Percentiles rank a stretch among this genome's conserved stretches.
phyloP scores from a whole-genome alignment of 495 filamentous ascomycete species.

The Cryomyces minteri region DNA sequence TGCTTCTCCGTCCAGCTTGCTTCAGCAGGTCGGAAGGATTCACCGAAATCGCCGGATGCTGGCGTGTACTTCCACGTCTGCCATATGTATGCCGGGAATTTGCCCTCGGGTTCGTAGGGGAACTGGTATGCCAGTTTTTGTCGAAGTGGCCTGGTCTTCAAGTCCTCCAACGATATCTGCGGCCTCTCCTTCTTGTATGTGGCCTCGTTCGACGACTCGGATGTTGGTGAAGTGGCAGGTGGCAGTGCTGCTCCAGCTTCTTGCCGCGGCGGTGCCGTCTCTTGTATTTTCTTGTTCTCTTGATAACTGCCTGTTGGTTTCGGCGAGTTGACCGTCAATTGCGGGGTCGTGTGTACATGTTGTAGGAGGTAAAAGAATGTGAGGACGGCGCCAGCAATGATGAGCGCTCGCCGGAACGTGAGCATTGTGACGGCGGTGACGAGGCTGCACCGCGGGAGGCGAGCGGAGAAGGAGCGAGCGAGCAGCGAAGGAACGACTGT shows the following conservation, averaged over 20 bases:
- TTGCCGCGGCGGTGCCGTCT: background rate
- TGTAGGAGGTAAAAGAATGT: constrained; percentile 53
- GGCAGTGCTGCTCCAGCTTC: background rate
- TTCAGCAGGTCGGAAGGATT: constrained; percentile 59
- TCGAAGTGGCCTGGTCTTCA: constrained; percentile 34
- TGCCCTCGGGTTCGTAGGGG: constrained; percentile 69
- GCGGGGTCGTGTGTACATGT: constrained; percentile 30
- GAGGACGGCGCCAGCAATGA: constrained; percentile 49
- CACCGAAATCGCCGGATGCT: constrained; percentile 54
- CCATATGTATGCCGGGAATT: constrained; percentile 97
- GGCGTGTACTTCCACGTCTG: constrained; percentile 96
- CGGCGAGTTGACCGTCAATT: constrained; percentile 10
- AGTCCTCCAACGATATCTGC: constrained; percentile 19
- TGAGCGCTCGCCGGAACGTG: constrained; percentile 53
- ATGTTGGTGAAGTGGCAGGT: constrained; percentile 3
- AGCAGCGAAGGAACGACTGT: background rate
- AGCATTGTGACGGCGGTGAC: constrained; percentile 17
- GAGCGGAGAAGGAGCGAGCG: background rate
- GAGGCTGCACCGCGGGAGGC: background rate
- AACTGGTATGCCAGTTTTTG: constrained; percentile 86
- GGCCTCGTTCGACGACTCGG: constrained; percentile 18
- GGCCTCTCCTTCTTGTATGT: constrained; percentile 29
- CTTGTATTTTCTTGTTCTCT: constrained; percentile 2
- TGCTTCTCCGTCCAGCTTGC: constrained; percentile 83
- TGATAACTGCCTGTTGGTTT: constrained; percentile 6